These are phyloP conservation scores for Eucommia ulmoides DNA, from an alignment of 257 asterid genomes.

Conservation along the genomic window DNA sequence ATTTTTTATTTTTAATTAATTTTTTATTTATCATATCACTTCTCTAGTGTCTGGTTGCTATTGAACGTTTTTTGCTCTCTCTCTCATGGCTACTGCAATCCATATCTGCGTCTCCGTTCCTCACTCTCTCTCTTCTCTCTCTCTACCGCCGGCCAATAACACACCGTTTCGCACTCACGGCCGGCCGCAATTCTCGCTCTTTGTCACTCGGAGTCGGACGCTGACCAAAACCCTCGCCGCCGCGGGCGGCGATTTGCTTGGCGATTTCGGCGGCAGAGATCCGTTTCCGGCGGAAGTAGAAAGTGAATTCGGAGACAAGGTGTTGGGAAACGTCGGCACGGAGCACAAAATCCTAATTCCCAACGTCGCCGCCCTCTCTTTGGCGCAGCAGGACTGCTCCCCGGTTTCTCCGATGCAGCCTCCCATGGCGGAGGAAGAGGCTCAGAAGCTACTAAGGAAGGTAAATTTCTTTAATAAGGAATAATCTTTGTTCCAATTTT, in stretches of 20 bases:
- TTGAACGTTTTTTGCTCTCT: too few species aligned
- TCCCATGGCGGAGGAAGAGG: constrained; percentile 40
- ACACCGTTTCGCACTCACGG: too few species aligned
- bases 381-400: constrained; percentile 36
- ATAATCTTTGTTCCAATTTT: too few species aligned
- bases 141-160: too few species aligned
- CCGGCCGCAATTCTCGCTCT: too few species aligned
- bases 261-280: constrained; percentile 91
- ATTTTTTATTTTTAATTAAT: too few species aligned
- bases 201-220: constrained; percentile 7
- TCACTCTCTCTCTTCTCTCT: too few species aligned
- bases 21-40: too few species aligned
- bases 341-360: constrained; percentile 91
- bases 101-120: too few species aligned
- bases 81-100: too few species aligned
- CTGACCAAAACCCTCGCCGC: constrained; percentile 28
- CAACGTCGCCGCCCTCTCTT: constrained; percentile 50
- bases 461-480: too few species aligned
- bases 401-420: constrained; percentile 33
- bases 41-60: too few species aligned
- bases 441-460: constrained; percentile 49
- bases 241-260: constrained; percentile 26
- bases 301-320: constrained; percentile 62
- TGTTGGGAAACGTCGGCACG: constrained; percentile 40
- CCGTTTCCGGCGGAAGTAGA: constrained; percentile 86